These are phyloP conservation scores for Phialophora macrospora DNA, from an alignment of 2,329 filamentous ascomycete species.

Conservation along the genomic window DNA sequence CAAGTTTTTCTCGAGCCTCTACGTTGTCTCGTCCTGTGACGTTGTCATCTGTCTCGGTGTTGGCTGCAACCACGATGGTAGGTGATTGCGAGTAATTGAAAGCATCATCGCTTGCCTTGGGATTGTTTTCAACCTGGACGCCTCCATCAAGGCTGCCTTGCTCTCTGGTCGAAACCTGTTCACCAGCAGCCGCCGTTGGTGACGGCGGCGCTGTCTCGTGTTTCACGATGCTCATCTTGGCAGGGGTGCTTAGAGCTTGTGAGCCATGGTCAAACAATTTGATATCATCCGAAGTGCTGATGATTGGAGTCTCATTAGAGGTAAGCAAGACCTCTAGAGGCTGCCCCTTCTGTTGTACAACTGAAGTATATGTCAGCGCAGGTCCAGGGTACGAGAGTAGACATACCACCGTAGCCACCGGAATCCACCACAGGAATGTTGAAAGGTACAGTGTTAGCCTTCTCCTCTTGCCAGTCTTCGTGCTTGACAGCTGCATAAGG, in stretches of 20 bases:
- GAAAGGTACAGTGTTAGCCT: background rate
- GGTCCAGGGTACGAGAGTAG: background rate
- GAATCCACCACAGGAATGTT: background rate
- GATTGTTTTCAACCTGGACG: background rate
- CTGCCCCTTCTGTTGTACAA: background rate
- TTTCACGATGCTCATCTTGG: background rate
- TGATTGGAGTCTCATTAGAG: background rate
- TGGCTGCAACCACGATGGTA: conserved; percentile 21
- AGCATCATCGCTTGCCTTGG: background rate
- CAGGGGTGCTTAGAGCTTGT: background rate
- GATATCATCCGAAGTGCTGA: background rate
- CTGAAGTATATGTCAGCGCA: background rate
- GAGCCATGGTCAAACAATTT: background rate
- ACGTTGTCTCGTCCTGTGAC: conserved; percentile 11
- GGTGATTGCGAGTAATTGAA: conserved; percentile 15
- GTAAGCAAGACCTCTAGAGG: conserved; percentile 3
- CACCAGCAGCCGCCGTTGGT: background rate
- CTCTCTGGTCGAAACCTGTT: background rate
- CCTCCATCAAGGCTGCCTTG: background rate
- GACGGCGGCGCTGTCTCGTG: background rate
- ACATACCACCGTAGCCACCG: background rate
- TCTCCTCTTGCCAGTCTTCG: background rate
- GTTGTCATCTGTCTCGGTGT: conserved; percentile 23
- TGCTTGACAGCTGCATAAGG: background rate
- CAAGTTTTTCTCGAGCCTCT: conserved; percentile 43